Conservation (phyloP, 352 stramenopile species). For the Phytophthora aleatoria region DNA sequence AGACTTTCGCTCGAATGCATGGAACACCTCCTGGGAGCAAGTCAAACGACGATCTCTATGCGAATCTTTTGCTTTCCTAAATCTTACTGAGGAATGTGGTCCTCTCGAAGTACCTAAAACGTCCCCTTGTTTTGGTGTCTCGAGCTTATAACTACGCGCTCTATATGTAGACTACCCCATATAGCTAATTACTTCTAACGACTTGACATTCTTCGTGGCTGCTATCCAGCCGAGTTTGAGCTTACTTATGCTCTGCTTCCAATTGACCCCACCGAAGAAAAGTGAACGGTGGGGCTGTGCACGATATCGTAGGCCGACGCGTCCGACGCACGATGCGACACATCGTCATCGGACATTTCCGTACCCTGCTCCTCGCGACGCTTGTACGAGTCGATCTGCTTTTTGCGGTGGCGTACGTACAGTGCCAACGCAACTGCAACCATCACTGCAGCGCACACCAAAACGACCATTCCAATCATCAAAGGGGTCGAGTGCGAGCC, state of each 20-base stretch:
- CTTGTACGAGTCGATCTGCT: slow-evolving; percentile 24
- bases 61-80: too few relatives aligned
- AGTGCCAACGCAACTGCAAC: slow-evolving; percentile 19
- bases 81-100: too few relatives aligned
- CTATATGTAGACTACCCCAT: not conserved
- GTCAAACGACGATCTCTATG: too few relatives aligned
- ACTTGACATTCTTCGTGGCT: not conserved
- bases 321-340: slow-evolving; percentile 10
- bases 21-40: too few relatives aligned
- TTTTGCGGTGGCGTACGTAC: slow-evolving; percentile 24
- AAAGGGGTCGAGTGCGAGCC: slow-evolving; percentile 13
- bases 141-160: slow-evolving; percentile 1
- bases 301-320: slow-evolving; percentile 13
- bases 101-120: too few relatives aligned
- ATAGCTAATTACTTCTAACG: slow-evolving; percentile 21
- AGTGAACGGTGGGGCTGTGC: slow-evolving; percentile 16
- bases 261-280: slow-evolving; percentile 11
- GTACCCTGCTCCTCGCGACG: slow-evolving; percentile 18
- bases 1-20: not conserved
- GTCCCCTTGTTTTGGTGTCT: slow-evolving; percentile 1
- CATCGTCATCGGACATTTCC: slow-evolving; percentile 11
- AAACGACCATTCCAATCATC: slow-evolving; percentile 20
- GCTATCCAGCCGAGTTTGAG: not conserved
- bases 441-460: slow-evolving; percentile 14
- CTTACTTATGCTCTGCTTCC: slow-evolving; percentile 8